Percentiles rank a stretch among this genome's conserved stretches.
Conservation (phyloP, 208 protist genomes). For the Leishmania turanica region DNA sequence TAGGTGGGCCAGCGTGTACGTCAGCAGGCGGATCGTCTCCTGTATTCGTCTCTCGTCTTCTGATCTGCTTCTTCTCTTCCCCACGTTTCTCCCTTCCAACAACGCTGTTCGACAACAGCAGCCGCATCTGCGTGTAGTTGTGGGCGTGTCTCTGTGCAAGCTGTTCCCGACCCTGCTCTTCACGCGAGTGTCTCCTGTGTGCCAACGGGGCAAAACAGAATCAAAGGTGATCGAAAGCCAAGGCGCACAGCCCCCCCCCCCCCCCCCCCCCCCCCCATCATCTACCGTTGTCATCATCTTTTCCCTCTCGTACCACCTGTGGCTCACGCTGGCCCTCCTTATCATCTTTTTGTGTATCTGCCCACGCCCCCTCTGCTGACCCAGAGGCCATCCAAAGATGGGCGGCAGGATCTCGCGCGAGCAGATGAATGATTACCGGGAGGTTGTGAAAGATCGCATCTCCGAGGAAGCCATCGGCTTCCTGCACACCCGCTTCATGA, state of each 20-base stretch:
- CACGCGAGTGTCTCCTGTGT: not conserved
- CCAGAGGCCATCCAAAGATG: conserved; percentile 40
- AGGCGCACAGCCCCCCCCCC: not conserved
- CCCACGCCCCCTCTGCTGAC: not conserved
- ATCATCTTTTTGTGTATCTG: not conserved
- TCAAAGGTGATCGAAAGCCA: not conserved
- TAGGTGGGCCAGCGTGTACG: not conserved
- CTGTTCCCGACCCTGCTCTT: not conserved
- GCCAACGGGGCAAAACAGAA: not conserved
- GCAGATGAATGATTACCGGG: conserved; percentile 84
- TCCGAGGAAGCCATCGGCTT: conserved; percentile 85
- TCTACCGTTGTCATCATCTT: not conserved
- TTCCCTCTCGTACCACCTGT: not conserved
- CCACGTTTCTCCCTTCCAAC: not conserved
- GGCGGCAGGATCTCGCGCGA: conserved; percentile 66
- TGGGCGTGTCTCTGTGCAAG: not conserved
- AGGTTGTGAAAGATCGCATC: conserved; percentile 82
- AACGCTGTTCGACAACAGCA: not conserved
- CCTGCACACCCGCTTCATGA: conserved; percentile 77
- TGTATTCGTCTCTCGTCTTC: not conserved
- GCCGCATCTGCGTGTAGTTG: not conserved
- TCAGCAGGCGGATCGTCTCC: not conserved
- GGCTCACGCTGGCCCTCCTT: not conserved
- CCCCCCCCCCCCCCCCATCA: too few species aligned
- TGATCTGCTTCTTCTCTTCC: not conserved